A percentile compares a stretch with the other conserved stretches of the same genome.
Conservation (phyloP, 129 eudicot species). For the Artemisia tridentata region DNA sequence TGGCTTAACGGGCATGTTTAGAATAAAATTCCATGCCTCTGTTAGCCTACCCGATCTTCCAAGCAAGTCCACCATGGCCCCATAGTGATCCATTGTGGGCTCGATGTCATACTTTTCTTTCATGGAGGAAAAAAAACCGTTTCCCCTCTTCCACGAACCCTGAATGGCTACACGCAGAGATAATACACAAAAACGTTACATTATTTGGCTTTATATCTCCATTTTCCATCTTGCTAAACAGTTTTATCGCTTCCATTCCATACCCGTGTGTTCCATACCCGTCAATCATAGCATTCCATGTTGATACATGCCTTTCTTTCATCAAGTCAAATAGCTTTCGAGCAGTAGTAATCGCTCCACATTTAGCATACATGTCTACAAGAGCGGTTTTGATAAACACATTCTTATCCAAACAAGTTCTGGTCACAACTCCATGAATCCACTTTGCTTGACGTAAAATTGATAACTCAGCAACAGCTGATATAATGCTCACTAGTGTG, state of each 20-base stretch:
- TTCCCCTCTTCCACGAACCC: conserved; percentile 80
- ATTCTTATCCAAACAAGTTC: conserved; percentile 60
- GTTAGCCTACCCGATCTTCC: conserved; percentile 80
- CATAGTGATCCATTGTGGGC: conserved; percentile 89
- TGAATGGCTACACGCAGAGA: conserved; percentile 97
- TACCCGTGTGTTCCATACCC: conserved; percentile 95
- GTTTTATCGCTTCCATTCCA: conserved; percentile 55
- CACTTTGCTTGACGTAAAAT: conserved; percentile 75
- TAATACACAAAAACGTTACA: conserved; percentile 71
- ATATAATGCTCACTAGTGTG: conserved; percentile 79
- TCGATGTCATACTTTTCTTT: conserved; percentile 53
- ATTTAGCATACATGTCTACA: conserved; percentile 93
- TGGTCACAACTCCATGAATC: conserved; percentile 75
- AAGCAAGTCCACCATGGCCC: conserved; percentile 93
- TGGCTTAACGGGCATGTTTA: conserved; percentile 73
- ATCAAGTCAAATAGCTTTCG: conserved; percentile 66
- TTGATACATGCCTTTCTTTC: conserved; percentile 67
- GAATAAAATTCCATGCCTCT: conserved; percentile 86
- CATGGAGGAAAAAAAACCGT: conserved; percentile 56
- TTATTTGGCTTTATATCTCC: conserved; percentile 54
- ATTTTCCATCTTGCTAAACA: conserved; percentile 55
- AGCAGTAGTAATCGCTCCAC: conserved; percentile 71
- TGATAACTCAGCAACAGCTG: conserved; percentile 82
- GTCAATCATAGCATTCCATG: conserved; percentile 98
- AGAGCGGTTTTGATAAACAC: conserved; percentile 79